Percentiles rank a stretch among this genome's conserved stretches.
Conservation (phyloP, 2,329 filamentous ascomycete species). For the Lasiodiplodia gonubiensis region DNA sequence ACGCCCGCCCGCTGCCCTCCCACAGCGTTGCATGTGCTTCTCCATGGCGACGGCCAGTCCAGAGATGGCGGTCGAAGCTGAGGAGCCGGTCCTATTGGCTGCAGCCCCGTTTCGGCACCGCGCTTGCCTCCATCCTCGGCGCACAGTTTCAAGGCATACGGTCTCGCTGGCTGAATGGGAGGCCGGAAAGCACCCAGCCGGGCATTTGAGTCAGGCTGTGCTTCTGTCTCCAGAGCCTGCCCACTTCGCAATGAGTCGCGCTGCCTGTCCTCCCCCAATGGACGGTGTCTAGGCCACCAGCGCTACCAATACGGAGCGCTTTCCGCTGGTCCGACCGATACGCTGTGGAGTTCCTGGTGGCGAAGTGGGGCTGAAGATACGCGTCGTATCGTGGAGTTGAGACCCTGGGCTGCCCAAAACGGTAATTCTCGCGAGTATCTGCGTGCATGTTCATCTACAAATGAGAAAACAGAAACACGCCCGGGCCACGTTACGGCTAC, state of each 20-base stretch:
- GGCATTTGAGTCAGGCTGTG: neutral
- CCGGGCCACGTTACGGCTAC: too few relatives aligned
- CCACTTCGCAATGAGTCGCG: neutral
- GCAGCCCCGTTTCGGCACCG: neutral
- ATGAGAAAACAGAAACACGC: too few relatives aligned
- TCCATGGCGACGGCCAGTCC: neutral
- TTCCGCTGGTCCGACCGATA: neutral
- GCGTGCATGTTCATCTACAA: too few relatives aligned
- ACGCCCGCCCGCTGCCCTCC: neutral
- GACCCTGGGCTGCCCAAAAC: neutral
- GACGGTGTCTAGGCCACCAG: neutral
- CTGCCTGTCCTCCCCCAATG: neutral
- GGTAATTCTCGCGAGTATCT: too few relatives aligned
- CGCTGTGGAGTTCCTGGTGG: neutral
- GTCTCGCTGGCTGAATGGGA: neutral
- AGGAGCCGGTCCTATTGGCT: conserved; percentile 4
- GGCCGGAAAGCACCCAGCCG: too few relatives aligned
- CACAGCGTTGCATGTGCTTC: neutral
- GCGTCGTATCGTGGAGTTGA: neutral
- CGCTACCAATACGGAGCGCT: neutral
- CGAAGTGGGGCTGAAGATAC: neutral
- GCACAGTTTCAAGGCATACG: neutral
- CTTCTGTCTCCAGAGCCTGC: neutral
- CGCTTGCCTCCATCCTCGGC: neutral
- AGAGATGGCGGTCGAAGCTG: neutral